A percentile compares a stretch with the other conserved stretches of the same genome.
phyloP scores from a whole-genome alignment of 192 early-diverging fungal species.

The Globomyces pollinis-pini region DNA sequence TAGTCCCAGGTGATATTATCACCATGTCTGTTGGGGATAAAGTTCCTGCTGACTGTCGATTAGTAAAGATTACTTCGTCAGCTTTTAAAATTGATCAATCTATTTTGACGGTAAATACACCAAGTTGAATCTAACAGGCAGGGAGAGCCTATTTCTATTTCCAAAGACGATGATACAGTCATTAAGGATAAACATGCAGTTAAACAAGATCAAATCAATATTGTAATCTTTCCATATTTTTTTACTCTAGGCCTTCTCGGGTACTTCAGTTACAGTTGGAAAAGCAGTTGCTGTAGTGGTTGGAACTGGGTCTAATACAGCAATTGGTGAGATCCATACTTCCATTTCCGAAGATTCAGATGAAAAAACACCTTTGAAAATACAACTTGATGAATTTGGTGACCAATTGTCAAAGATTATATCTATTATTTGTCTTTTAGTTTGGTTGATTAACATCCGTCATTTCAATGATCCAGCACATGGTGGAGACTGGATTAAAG shows the following conservation, averaged over 20 bases:
- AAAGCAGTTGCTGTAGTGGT: slow-evolving; percentile 85
- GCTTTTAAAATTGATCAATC: slow-evolving; percentile 93
- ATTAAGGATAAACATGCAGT: slow-evolving; percentile 61
- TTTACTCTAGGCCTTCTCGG: no score
- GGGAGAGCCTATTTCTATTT: slow-evolving; percentile 91
- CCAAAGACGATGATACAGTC: slow-evolving; percentile 63
- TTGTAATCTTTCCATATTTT: no score
- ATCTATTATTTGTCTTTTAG: slow-evolving; percentile 84
- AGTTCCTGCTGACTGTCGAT: slow-evolving; percentile 89
- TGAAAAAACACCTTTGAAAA: slow-evolving; percentile 93
- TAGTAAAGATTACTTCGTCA: slow-evolving; percentile 71
- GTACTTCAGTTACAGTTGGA: slow-evolving; percentile 89
- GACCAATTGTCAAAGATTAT: slow-evolving; percentile 53
- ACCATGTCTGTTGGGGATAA: slow-evolving; percentile 89
- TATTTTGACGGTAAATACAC: slow-evolving; percentile 86
- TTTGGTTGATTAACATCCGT: slow-evolving; percentile 96
- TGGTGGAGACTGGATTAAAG: slow-evolving; percentile 56
- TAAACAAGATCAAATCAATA: slow-evolving; percentile 95
- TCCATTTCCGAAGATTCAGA: slow-evolving; percentile 76
- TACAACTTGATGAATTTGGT: slow-evolving; percentile 92
- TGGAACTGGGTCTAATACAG: slow-evolving; percentile 77
- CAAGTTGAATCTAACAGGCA: no score
- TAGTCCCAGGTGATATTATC: slow-evolving; percentile 98
- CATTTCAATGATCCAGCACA: slow-evolving; percentile 83
- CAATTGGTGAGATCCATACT: slow-evolving; percentile 89